phyloP scores from a whole-genome alignment of 176 grass and related monocot species.

The Tillandsia leiboldiana region DNA sequence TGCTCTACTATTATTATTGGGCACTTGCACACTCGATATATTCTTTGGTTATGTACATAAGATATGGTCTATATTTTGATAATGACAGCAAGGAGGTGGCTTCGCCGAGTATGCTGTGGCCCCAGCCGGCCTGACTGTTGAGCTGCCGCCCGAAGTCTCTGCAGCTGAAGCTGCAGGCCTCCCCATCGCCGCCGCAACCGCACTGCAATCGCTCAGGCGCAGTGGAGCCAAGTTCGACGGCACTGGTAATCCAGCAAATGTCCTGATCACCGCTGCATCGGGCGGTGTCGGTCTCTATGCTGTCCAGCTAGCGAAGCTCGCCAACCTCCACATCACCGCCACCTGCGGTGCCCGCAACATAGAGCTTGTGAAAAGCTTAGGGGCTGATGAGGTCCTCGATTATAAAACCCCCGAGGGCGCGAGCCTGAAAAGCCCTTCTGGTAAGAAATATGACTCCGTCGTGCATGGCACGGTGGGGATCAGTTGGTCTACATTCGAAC shows the following conservation, averaged over 20 bases:
- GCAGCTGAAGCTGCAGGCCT: constrained; percentile 32
- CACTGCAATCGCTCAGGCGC: constrained; percentile 29
- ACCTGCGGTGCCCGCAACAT: background rate
- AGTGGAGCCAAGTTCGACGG: constrained; percentile 25
- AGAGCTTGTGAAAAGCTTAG: constrained; percentile 8
- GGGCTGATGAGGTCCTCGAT: constrained; percentile 7
- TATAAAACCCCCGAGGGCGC: background rate
- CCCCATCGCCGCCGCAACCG: constrained; percentile 30
- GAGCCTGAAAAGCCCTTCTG: constrained; percentile 7
- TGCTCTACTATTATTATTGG: too few species aligned
- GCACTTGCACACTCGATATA: too few species aligned
- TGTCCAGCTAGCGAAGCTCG: constrained; percentile 6
- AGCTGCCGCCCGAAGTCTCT: constrained; percentile 28
- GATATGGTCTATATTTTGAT: background rate
- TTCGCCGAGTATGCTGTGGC: constrained; percentile 32
- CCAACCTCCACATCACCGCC: constrained; percentile 4
- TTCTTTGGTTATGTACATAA: background rate
- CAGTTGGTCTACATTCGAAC: constrained; percentile 8
- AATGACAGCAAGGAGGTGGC: constrained; percentile 35
- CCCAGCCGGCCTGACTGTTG: background rate
- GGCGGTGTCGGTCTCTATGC: background rate
- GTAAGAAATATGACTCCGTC: constrained; percentile 10
- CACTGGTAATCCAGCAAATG: background rate
- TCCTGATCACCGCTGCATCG: constrained; percentile 2
- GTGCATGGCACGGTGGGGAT: background rate